Base-by-base conservation (phyloP, 371 early-diverging fungal genomes). In the Mucor mucedo region DNA sequence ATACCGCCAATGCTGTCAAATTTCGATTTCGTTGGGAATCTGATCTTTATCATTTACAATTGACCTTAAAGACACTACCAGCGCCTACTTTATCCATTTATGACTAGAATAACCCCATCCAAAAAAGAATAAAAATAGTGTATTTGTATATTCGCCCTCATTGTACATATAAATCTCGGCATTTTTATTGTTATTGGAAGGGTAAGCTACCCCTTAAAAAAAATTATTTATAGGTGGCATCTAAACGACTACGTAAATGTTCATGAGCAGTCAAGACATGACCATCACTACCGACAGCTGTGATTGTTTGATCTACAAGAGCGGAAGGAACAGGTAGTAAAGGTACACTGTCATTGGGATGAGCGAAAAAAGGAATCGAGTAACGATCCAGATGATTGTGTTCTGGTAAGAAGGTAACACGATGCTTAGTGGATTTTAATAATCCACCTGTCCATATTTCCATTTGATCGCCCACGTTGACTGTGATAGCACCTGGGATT, bases 381-480 rank as follows among this genome's bases (percentile, higher is more conserved):
- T 90, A 91, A 14, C 92, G 84, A 48, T 86, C 84, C 39, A 77
- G 58, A 52, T 84, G 69, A 13, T 76, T 70, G 57, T 84, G 88
- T 55, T 84, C 84, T 8, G 82, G 84, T 16, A 82, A 76, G 68
- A 85, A 87, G 33, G 84, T 77, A 29, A 93, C 91, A 4, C 92
- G 86, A 63, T 91, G 92, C 62, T 79, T 70, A 8, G 89, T 90
- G 0, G 89, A 89, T 71, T 83, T 86, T 42, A 91, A 76, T 32
- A 88, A 66, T 0, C 89, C 90, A 50, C 79, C 80, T 5, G 91
- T 90, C 93, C 93, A 93, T 4, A 70, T 55, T 56, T 82, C 76
- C 78, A 82, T 76, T 41, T 71, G 82, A 62, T 91, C 91, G 1
- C 85, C 93, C 33, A 89, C 84, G 68, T 91, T 93, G 52, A 93